A percentile compares a stretch with the other conserved stretches of the same genome.
Conservation (phyloP, 371 early-diverging fungal species). For the Mortierella sp. region DNA sequence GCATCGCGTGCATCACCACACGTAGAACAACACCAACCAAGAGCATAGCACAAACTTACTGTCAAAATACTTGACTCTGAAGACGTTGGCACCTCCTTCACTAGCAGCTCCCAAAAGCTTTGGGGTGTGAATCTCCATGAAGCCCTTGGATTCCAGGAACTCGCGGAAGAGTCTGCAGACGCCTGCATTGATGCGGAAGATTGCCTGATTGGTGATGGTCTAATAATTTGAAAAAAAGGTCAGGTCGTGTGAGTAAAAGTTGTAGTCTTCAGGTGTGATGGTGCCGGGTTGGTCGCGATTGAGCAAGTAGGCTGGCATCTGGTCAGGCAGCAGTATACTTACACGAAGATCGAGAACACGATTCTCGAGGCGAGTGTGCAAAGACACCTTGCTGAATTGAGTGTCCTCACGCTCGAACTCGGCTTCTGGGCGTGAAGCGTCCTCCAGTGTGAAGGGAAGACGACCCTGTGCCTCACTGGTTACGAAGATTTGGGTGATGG, state of each 20-base stretch:
- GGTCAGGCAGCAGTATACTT: too few species aligned
- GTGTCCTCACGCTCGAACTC: conserved; percentile 80
- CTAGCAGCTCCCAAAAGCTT: conserved; percentile 97
- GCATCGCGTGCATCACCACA: background rate
- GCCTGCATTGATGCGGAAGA: conserved; percentile 97
- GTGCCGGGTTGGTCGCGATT: too few species aligned
- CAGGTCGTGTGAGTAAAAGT: background rate
- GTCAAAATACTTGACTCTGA: conserved; percentile 98
- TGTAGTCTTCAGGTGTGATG: too few species aligned
- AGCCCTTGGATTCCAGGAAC: conserved; percentile 84
- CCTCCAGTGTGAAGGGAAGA: conserved; percentile 97
- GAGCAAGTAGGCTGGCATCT: too few species aligned
- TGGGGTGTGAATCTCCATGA: conserved; percentile 99
- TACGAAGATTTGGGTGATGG: conserved; percentile 75
- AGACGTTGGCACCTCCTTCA: conserved; percentile 99
- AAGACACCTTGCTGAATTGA: conserved; percentile 80
- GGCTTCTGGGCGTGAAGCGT: conserved; percentile 90
- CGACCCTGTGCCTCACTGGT: conserved; percentile 82
- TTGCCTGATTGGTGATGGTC: conserved; percentile 97
- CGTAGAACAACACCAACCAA: background rate
- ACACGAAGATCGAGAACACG: conserved; percentile 96
- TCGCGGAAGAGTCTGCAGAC: conserved; percentile 96
- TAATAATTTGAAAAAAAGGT: conserved; percentile 22
- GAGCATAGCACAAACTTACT: conserved; percentile 54
- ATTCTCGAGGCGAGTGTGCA: conserved; percentile 97